Evolutionary conservation across 108 stramenopile genomes (phyloP), one percentile per base, ranked within the genome.

Genomic region (Cyclotella atomus): DNA sequence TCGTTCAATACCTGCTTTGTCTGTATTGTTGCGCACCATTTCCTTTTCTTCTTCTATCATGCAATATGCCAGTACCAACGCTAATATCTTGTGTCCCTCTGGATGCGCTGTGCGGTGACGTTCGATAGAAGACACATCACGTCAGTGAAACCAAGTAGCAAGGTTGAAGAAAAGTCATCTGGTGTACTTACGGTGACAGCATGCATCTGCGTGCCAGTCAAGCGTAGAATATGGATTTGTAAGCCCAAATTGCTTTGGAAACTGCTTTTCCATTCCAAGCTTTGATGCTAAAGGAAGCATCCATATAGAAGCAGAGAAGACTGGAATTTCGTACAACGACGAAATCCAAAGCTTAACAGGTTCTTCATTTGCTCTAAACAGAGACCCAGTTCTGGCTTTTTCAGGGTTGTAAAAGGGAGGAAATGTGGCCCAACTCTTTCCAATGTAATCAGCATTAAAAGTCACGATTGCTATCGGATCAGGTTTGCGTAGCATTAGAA

Each of bases 241-340:
- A 36, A 27, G 25, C 0, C 38, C 38, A 41, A 61, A 61, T 36
- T 61, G 3, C 23, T 43, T 19, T 5, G 59, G 46, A 56, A 78
- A 70, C 59, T 70, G 68, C 23, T 29, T 41, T 23, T 65, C 64
- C 32, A 49, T 25, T 6, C 77, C 77, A 33, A 55, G 28, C 53
- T 78, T 78, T 21, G 59, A 59, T 8, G 77, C 77, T 32, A 78
- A 15, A n/a, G 77, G 77, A 16, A 78, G 63, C 70, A 78, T 71
- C 77, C 77, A 78, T 28, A 71, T 59, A 19, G 64, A 65, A 19
- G 77, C 77, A 17, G 44, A 49, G 27, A 78, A 70, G 8, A 71
- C 70, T 20, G 77, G 77, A 3, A 78, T 65, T 46, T 78, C 77
- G 41, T 78, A 78, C 64, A 78, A 32, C 16, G 77, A 55, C 3